phyloP scores from a whole-genome alignment of 225 moss, liverwort and hornwort species.

The Lunularia cruciata region DNA sequence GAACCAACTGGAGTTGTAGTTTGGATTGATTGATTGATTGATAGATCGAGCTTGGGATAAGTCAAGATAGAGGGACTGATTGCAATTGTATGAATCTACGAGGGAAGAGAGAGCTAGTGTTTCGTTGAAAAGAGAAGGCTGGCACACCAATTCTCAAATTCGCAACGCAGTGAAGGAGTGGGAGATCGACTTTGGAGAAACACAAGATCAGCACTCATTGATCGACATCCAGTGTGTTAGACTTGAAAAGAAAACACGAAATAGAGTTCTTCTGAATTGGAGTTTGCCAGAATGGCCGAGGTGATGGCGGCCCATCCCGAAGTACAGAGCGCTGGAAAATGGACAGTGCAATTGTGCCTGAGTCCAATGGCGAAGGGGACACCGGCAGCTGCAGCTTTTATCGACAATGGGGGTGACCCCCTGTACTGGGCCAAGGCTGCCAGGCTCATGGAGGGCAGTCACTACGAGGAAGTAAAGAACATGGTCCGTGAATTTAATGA shows the following conservation, averaged over 20 bases:
- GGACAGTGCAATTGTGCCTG: conserved; percentile 11
- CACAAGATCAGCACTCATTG: no score
- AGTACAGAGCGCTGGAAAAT: background rate
- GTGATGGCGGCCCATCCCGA: background rate
- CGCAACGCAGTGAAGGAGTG: no score
- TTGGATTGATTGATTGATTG: no score
- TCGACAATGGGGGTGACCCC: conserved; percentile 1
- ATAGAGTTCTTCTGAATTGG: background rate
- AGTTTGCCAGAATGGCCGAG: background rate
- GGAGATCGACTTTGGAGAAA: no score
- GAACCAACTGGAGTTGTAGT: no score
- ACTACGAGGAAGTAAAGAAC: conserved; percentile 22
- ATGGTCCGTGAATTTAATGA: conserved; percentile 11
- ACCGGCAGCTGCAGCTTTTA: no score
- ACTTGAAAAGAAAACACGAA: no score
- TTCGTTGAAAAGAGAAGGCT: background rate
- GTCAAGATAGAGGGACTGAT: no score
- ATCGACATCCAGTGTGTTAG: no score
- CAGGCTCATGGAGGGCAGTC: conserved; percentile 10
- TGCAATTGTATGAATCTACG: no score
- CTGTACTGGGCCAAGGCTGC: conserved; percentile 20
- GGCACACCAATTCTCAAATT: background rate
- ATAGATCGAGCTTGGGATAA: no score
- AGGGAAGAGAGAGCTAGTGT: background rate
- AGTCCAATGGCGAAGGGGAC: conserved; percentile 1